Evolutionary conservation across 2,329 filamentous ascomycete genomes (phyloP), one percentile per base, ranked within the genome.

Genomic region (Talaromyces amestolkiae): DNA sequence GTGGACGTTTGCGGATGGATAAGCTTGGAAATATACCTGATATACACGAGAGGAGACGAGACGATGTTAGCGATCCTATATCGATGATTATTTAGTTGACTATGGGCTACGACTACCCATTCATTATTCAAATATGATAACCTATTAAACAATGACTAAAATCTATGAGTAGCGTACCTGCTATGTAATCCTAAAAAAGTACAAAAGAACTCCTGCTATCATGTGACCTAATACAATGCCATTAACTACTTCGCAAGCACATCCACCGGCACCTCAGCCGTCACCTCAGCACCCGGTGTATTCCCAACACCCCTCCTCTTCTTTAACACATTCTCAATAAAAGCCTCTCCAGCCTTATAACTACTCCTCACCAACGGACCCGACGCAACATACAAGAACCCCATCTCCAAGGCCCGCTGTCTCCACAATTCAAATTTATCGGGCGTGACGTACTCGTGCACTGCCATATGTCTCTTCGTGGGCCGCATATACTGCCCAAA

Each of bases 401-500:
- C 95, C 88, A 98, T 87, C 68, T 97, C 93, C 54, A 98, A 84
- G 45, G 95, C 94, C 61, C 93, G 87, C 80, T 92, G 87, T 67
- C 91, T 87, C 95, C 95, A 99, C 73, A 91, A 82, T 75, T 98
- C 94, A 75, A 99, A 99, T 68, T 89, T 88, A 68, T 91, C 91
- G 0, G 95, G 95, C 0, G 93, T 94, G 56, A 99, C 87, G 77
- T 99, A 99, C 77, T 94, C 92, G 74, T 96, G 91, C 37, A 99
- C 95, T 78, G 96, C 90, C 87, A 99, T 94, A 78, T 99, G 95
- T 53, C 94, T 87, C 84, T 98, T 99, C 4, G 95, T 99, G 1
- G 95, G 95, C 11, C 94, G 91, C 95, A 99, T 99, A 83, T 99
- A 99, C 82, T 99, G 95, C n/a, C 95, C 95, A 71, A 99, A 99